These are phyloP conservation scores for Pythium oligandrum DNA, from an alignment of 352 stramenopile genomes.

Conservation along the genomic window DNA sequence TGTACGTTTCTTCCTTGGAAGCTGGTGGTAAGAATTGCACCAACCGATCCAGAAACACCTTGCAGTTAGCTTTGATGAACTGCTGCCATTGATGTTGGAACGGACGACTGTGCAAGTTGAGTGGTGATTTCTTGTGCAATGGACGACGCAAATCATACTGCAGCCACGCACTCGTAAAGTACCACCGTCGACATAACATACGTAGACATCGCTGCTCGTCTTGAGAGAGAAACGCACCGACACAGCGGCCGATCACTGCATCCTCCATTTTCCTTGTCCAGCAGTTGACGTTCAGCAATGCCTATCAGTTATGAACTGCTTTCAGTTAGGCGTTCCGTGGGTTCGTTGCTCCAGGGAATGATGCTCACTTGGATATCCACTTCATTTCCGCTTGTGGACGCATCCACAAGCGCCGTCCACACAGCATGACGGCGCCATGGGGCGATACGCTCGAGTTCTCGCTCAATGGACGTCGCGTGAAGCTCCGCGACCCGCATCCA, in stretches of 20 bases:
- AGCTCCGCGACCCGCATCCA: slow-evolving; percentile 8
- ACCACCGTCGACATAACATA: slow-evolving; percentile 43
- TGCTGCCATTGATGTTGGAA: slow-evolving; percentile 56
- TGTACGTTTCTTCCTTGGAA: slow-evolving; percentile 34
- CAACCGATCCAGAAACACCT: slow-evolving; percentile 32
- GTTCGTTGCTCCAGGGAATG: no score
- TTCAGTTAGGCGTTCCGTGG: no score
- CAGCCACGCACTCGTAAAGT: slow-evolving; percentile 50
- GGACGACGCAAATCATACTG: slow-evolving; percentile 29
- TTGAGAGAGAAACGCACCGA: slow-evolving; percentile 34
- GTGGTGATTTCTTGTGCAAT: slow-evolving; percentile 35
- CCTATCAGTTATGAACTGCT: no score
- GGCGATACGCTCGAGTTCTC: slow-evolving; percentile 12
- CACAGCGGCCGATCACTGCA: slow-evolving; percentile 1
- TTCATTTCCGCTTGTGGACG: neutral
- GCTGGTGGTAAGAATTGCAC: slow-evolving; percentile 26
- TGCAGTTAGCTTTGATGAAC: slow-evolving; percentile 36
- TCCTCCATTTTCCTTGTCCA: slow-evolving; percentile 8
- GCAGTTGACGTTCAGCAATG: neutral
- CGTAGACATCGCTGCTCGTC: slow-evolving; percentile 38
- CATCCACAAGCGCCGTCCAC: neutral
- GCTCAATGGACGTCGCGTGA: slow-evolving; percentile 15
- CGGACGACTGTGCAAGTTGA: slow-evolving; percentile 42
- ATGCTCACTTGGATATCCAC: neutral
- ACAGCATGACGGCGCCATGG: slow-evolving; percentile 6